Evolutionary conservation across 1,284 basidiomycete species (phyloP).

Genomic region (Xerocomus nothofagi): DNA sequence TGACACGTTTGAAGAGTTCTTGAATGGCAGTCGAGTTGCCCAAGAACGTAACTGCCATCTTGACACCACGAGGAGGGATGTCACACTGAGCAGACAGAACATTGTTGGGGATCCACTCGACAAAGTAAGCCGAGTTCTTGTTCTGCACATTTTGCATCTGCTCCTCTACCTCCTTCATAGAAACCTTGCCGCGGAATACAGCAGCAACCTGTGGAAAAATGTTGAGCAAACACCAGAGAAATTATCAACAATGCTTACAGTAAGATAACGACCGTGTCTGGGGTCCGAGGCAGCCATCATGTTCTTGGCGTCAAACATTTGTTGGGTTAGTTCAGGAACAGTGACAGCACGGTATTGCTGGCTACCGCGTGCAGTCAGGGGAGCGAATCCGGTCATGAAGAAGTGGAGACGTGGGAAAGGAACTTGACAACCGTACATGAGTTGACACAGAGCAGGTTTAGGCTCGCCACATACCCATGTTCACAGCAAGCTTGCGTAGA

Average conservation of each 20-base stretch:
- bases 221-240: neutral
- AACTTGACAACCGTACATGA: slow-evolving; percentile 45
- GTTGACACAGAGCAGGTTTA: neutral
- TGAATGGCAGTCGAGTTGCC: slow-evolving; percentile 98
- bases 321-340: slow-evolving; percentile 94
- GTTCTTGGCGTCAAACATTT: slow-evolving; percentile 99
- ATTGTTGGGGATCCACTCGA: slow-evolving; percentile 99
- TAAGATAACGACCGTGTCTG: slow-evolving; percentile 92
- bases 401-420: slow-evolving; percentile 99
- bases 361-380: slow-evolving; percentile 90
- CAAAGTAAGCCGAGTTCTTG: slow-evolving; percentile 98
- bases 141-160: slow-evolving; percentile 95
- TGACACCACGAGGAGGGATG: slow-evolving; percentile 89
- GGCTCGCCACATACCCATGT: slow-evolving; percentile 77
- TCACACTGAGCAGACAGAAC: slow-evolving; percentile 96
- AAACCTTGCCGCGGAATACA: slow-evolving; percentile 98
- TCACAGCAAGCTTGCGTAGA: slow-evolving; percentile 94
- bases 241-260: slow-evolving; percentile 47
- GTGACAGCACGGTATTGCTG: slow-evolving; percentile 94
- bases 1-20: slow-evolving; percentile 97
- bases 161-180: slow-evolving; percentile 99
- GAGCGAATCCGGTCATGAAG: slow-evolving; percentile 98
- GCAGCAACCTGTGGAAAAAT: slow-evolving; percentile 72
- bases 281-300: slow-evolving; percentile 98
- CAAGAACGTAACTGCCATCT: slow-evolving; percentile 97